Conservation (phyloP, 176 grass and related monocot species). For the Neostapfia colusana region DNA sequence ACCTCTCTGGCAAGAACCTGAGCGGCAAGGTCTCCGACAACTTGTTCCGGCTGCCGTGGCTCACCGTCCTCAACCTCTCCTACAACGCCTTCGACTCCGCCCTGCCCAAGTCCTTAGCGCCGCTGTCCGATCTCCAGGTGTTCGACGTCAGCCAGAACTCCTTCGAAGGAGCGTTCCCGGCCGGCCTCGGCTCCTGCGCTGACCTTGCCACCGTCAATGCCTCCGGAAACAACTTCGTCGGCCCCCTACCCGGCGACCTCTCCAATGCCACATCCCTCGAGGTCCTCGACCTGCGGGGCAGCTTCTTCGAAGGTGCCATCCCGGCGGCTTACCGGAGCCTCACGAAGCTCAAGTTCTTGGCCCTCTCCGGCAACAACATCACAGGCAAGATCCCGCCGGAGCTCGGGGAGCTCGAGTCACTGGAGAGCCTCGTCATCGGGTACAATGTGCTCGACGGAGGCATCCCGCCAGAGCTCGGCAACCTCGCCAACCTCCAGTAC, state of each 20-base stretch:
- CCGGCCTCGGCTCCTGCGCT: constrained; percentile 62
- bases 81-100: constrained; percentile 68
- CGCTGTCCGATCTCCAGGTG: constrained; percentile 52
- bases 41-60: constrained; percentile 50
- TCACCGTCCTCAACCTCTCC: constrained; percentile 73
- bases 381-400: constrained; percentile 78
- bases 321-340: constrained; percentile 71
- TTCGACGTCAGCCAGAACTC: constrained; percentile 83
- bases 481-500: constrained; percentile 72
- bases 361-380: constrained; percentile 88
- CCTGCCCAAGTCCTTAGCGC: constrained; percentile 61
- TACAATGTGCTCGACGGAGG: constrained; percentile 81
- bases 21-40: constrained; percentile 64
- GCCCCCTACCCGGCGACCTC: constrained; percentile 62
- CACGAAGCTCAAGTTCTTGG: constrained; percentile 72
- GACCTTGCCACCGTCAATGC: constrained; percentile 59
- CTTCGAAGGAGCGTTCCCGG: constrained; percentile 70
- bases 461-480: constrained; percentile 75
- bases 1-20: constrained; percentile 76
- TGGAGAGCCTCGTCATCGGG: constrained; percentile 84
- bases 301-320: constrained; percentile 72
- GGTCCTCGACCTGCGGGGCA: constrained; percentile 71
- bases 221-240: constrained; percentile 86
- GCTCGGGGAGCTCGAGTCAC: constrained; percentile 60
- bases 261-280: constrained; percentile 66